These are phyloP conservation scores for Tolypocladium ophioglossoides DNA, from an alignment of 2,329 filamentous ascomycete genomes.

Conservation along the genomic window DNA sequence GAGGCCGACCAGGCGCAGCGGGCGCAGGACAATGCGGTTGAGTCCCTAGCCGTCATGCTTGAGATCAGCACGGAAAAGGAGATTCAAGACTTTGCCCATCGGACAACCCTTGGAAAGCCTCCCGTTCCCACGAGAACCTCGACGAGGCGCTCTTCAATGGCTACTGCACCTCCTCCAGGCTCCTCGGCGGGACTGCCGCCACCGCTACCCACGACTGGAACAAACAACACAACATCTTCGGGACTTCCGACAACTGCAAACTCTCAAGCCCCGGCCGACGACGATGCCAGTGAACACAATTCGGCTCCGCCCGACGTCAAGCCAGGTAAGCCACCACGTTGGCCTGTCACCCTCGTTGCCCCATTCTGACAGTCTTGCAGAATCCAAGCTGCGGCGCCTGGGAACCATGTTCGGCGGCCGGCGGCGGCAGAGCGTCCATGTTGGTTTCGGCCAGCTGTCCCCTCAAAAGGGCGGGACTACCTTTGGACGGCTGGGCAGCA, in stretches of 20 bases:
- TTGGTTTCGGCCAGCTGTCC: slow-evolving; percentile 47
- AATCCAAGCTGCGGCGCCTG: slow-evolving; percentile 50
- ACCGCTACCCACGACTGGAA: background rate
- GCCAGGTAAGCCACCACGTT: slow-evolving; percentile 20
- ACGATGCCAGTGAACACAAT: slow-evolving; percentile 32
- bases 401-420: slow-evolving; percentile 57
- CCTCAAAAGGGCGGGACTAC: slow-evolving; percentile 38
- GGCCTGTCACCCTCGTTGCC: background rate
- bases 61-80: slow-evolving; percentile 82
- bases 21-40: slow-evolving; percentile 62
- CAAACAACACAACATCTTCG: background rate
- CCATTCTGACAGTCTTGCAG: slow-evolving; percentile 18
- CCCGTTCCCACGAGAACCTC: slow-evolving; percentile 26
- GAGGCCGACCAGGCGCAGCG: slow-evolving; percentile 81
- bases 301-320: slow-evolving; percentile 20
- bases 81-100: slow-evolving; percentile 59
- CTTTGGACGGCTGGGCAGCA: slow-evolving; percentile 55
- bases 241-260: slow-evolving; percentile 1
- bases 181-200: background rate
- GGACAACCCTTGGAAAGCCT: slow-evolving; percentile 29
- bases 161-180: background rate
- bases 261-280: slow-evolving; percentile 7
- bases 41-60: slow-evolving; percentile 69
- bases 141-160: slow-evolving; percentile 28
- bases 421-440: slow-evolving; percentile 55